Evolutionary conservation across 345 rosid species (phyloP).

Genomic region (Linum usitatissimum): DNA sequence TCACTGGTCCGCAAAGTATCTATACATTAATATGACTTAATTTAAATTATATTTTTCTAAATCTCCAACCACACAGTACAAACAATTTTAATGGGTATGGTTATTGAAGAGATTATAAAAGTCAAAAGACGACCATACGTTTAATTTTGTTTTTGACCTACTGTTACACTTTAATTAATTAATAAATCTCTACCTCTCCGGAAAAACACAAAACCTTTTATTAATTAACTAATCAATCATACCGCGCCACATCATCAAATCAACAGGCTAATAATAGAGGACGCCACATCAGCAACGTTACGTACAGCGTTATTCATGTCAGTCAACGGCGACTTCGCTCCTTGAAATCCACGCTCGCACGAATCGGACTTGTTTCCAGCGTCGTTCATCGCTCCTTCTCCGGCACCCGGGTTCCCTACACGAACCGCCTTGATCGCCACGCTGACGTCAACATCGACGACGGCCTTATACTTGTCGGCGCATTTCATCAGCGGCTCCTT

Average conservation of each 20-base stretch:
- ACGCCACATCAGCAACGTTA: not conserved
- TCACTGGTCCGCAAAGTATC: too few species aligned
- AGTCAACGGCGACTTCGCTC: slow-evolving; percentile 8
- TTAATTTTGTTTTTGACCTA: too few species aligned
- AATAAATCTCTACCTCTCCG: too few species aligned
- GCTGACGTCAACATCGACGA: not conserved
- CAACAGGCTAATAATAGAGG: slow-evolving; percentile 6
- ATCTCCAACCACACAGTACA: too few species aligned
- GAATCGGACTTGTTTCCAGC: not conserved
- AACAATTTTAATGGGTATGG: too few species aligned
- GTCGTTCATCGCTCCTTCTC: slow-evolving; percentile 5
- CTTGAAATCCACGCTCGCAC: not conserved
- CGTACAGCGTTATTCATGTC: not conserved
- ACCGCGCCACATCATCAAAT: not conserved
- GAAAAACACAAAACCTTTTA: too few species aligned
- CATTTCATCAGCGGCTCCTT: not conserved
- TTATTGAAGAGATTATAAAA: too few species aligned
- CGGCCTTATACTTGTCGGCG: not conserved
- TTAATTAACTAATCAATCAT: too few species aligned
- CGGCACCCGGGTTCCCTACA: slow-evolving; percentile 11
- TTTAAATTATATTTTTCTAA: too few species aligned
- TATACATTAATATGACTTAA: too few species aligned
- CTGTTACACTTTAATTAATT: too few species aligned
- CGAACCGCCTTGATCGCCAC: slow-evolving; percentile 9
- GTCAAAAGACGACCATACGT: too few species aligned